Base-by-base conservation (phyloP, 2,329 filamentous ascomycete species). In the Aureobasidium musti region DNA sequence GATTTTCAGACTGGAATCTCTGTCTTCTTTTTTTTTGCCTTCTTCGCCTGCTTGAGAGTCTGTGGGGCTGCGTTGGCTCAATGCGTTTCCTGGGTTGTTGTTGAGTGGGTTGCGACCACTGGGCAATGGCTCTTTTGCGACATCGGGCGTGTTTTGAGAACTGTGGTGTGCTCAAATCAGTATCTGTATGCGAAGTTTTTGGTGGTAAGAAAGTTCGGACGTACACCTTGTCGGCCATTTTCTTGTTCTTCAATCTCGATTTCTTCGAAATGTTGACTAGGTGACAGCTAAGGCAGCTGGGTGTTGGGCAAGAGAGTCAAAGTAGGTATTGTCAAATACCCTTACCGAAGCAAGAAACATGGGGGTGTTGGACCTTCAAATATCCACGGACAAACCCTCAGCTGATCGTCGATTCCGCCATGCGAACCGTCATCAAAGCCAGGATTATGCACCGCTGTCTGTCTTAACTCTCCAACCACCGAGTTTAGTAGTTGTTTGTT, bases 1-100 rank as follows among this genome's bases (percentile, higher is more conserved):
- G 60, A 74, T 74, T 63, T 71, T 72, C 67, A 74, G 61, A 57
- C 72, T 72, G 53, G 68, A 71, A 35, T 72, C 68, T 54, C 72
- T 70, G 37, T 73, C 68, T 5, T 21, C 30, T 3, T 64, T 57
- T 28, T 53, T 37, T 54, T 53, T 26, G n/a, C 28, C 21, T 11
- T 64, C 26, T 23, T 43, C n/a, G 11, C 49, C 59, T 28, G 35
- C 41, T 21, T 28, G 19, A 14, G 39, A 30, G 7, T 66, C 39
- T 17, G 26, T 21, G 19, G 50, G 67, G 57, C 39, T 68, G 65
- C 30, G 45, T n/a, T 63, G 50, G 60, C 33, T 52, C 19, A 63
- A 35, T 23, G 37, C 33, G 7, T 39, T 41, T 33, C 33, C 30
- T 13, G 60, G 45, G 19, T 33, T 53, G 35, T 10, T 10, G 35